Evolutionary conservation across 2,329 filamentous ascomycete genomes (phyloP).

Genomic region (Colletotrichum melonis): DNA sequence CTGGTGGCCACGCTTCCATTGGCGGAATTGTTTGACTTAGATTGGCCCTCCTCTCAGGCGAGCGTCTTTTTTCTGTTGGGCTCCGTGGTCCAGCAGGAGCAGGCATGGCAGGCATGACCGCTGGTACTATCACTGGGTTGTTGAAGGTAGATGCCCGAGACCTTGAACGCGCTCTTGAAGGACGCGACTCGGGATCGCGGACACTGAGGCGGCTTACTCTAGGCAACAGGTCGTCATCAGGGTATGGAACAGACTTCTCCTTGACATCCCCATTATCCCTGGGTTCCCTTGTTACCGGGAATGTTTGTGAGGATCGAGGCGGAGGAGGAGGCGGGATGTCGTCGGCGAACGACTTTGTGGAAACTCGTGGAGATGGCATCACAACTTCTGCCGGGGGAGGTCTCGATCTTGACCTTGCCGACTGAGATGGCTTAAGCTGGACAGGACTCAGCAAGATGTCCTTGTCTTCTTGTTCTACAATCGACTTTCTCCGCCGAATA

Average conservation of each 20-base stretch:
- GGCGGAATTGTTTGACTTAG: background rate
- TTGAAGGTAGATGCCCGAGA: conserved; percentile 44
- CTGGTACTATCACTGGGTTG: conserved; percentile 31
- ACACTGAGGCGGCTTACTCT: conserved; percentile 35
- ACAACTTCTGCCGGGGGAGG: conserved; percentile 45
- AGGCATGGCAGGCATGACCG: conserved; percentile 38
- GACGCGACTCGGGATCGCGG: conserved; percentile 23
- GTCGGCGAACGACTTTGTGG: conserved; percentile 30
- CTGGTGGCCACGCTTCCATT: conserved; percentile 55
- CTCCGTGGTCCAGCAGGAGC: conserved; percentile 36
- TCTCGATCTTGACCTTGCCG: conserved; percentile 46
- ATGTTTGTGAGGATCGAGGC: conserved; percentile 45
- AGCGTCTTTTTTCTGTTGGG: conserved; percentile 40
- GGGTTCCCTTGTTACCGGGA: conserved; percentile 39
- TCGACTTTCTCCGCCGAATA: conserved; percentile 47
- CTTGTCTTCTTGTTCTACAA: conserved; percentile 49
- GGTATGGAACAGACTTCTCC: conserved; percentile 41
- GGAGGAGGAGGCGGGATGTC: conserved; percentile 29
- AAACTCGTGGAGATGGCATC: conserved; percentile 44
- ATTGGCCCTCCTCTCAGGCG: conserved; percentile 33
- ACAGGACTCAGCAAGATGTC: conserved; percentile 39
- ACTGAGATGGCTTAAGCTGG: conserved; percentile 30
- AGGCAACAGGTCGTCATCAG: conserved; percentile 43
- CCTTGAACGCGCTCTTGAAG: conserved; percentile 33
- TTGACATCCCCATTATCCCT: conserved; percentile 24